Evolutionary conservation across 2,329 filamentous ascomycete species (phyloP).

Genomic region (Hymenoscyphus salicellus): DNA sequence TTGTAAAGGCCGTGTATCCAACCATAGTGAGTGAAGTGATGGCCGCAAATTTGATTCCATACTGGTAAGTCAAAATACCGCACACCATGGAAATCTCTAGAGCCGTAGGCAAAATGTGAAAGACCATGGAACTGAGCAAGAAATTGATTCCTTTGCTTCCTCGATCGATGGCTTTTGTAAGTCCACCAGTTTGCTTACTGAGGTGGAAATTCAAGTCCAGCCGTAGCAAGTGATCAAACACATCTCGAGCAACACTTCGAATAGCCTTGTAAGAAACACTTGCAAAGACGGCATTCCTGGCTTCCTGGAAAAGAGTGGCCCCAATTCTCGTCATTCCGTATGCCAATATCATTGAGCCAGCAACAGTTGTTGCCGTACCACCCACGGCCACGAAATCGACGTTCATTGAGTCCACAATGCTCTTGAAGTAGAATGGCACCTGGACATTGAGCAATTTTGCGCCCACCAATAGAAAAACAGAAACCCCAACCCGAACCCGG

Average conservation of each 20-base stretch:
- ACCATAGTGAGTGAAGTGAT: constrained; percentile 91
- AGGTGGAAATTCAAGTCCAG: constrained; percentile 94
- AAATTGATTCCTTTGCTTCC: constrained; percentile 99
- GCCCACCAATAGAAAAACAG: constrained; percentile 78
- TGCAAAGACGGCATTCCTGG: constrained; percentile 94
- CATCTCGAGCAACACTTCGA: constrained; percentile 81
- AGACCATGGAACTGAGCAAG: constrained; percentile 94
- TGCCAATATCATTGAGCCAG: constrained; percentile 87
- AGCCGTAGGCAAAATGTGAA: constrained; percentile 90
- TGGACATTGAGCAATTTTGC: constrained; percentile 97
- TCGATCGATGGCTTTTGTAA: constrained; percentile 91
- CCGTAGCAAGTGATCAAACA: constrained; percentile 84
- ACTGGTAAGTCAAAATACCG: constrained; percentile 94
- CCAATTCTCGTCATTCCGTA: constrained; percentile 88
- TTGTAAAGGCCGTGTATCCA: constrained; percentile 94
- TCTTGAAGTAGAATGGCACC: constrained; percentile 99
- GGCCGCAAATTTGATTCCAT: constrained; percentile 84
- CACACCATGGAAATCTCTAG: constrained; percentile 95
- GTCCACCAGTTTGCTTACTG: constrained; percentile 86
- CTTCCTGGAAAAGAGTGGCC: constrained; percentile 84
- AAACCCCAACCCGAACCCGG: constrained; percentile 78
- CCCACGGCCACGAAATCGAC: constrained; percentile 82
- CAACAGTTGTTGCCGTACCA: constrained; percentile 85
- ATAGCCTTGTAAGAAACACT: constrained; percentile 97
- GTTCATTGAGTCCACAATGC: constrained; percentile 96